Evolutionary conservation across 1,284 basidiomycete genomes (phyloP).

Genomic region (Peniophora sp.): DNA sequence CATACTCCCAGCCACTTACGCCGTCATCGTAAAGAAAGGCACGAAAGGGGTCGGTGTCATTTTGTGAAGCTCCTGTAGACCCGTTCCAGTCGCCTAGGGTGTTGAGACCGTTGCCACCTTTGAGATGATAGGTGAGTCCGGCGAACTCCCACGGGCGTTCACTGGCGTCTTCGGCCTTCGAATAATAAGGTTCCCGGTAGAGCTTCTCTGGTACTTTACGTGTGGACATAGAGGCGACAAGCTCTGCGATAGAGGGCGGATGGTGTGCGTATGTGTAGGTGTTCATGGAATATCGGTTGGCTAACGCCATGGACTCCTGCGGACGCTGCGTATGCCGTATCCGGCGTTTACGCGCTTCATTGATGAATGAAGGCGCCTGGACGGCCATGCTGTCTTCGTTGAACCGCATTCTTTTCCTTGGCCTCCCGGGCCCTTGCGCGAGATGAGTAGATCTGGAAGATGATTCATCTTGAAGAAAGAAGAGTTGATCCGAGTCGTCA

Average conservation of each 20-base stretch:
- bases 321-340: neutral
- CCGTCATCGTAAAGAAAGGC: slow-evolving; percentile 11
- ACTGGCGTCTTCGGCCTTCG: slow-evolving; percentile 66
- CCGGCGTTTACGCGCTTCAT: too few relatives aligned
- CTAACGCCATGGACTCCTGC: slow-evolving; percentile 5
- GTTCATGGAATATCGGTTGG: slow-evolving; percentile 8
- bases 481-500: too few relatives aligned
- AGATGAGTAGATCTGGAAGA: too few relatives aligned
- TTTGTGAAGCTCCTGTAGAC: neutral
- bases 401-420: too few relatives aligned
- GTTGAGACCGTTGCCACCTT: slow-evolving; percentile 46
- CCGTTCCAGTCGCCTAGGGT: slow-evolving; percentile 46
- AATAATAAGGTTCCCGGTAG: slow-evolving; percentile 78
- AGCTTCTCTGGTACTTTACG: slow-evolving; percentile 52
- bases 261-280: slow-evolving; percentile 40
- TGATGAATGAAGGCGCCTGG: too few relatives aligned
- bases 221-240: slow-evolving; percentile 45
- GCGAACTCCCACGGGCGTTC: slow-evolving; percentile 69
- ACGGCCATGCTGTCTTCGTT: too few relatives aligned
- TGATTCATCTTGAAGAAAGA: too few relatives aligned
- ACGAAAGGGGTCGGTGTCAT: slow-evolving; percentile 5
- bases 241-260: slow-evolving; percentile 49
- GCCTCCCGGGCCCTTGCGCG: too few relatives aligned
- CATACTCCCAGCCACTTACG: slow-evolving; percentile 74
- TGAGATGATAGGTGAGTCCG: slow-evolving; percentile 68